Evolutionary conservation across 768 basidiomycete genomes (phyloP), one percentile per base, ranked within the genome.

Genomic region (Auricularia sp.): DNA sequence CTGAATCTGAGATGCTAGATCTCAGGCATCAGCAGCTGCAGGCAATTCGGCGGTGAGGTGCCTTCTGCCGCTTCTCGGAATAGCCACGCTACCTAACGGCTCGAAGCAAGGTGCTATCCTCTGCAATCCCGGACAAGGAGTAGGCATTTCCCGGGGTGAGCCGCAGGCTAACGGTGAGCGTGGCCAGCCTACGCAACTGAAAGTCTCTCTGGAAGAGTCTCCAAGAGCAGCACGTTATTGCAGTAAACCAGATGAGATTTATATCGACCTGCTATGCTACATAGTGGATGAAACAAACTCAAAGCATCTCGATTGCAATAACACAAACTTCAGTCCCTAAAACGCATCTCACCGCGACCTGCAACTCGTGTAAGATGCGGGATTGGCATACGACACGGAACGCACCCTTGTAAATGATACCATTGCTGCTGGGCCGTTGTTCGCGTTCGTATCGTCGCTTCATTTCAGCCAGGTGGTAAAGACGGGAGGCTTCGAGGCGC

Each of bases 401-500:
- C 51, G 10, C 0, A 65, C 64, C 64, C 36, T 65, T 65, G 54
- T 65, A 65, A 21, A 45, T 42, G n/a, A 65, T 61, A 8, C 64
- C 64, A 44, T 39, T 62, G 36, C 58, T 36, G 33, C 56, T 59
- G 24, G 56, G 56, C 34, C 42, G 61, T 54, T 35, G 37, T 37
- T 42, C 58, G 3, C 33, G 39, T 42, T 33, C 64, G 36, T n/a
- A n/a, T 13, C 44, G 64, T 67, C 24, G 63, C 59, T 33, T 65
- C 64, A 35, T 54, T 2, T 34, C 56, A 18, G 58, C 61, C 4
- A 34, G 58, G 37, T 44, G 37, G 21, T 61, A 44, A 16, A 13
- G 34, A 4, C 78, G 78, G 44, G 76, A 78, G 7, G 75, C 77
- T 67, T 80, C 83, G 0, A 83, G 64, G 54, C 87, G 77, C 68